A percentile compares a stretch with the other conserved stretches of the same genome.
Conservation (phyloP, 75 land plant species). For the Selaginella tamariscina region DNA sequence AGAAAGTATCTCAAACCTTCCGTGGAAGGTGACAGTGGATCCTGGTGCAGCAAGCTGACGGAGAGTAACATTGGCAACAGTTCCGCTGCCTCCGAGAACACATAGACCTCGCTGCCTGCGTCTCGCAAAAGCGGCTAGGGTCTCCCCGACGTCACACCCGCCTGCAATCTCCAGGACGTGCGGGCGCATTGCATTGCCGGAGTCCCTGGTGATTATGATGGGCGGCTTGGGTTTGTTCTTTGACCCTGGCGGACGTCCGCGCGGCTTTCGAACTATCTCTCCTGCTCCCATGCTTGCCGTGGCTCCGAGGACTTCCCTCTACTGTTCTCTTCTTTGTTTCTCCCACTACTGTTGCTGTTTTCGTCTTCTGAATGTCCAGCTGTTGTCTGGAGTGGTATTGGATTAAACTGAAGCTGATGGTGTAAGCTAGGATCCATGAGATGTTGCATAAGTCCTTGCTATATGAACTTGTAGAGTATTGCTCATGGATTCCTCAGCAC, state of each 20-base stretch:
- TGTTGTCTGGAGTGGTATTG: neutral
- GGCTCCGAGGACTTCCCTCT: neutral
- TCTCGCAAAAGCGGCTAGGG: conserved; percentile 57
- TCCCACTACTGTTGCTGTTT: neutral
- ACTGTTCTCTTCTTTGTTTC: neutral
- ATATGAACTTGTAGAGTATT: too few species aligned
- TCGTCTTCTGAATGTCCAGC: neutral
- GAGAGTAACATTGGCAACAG: conserved; percentile 65
- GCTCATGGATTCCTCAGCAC: too few species aligned
- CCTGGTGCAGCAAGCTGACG: conserved; percentile 71
- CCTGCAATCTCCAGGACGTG: conserved; percentile 68
- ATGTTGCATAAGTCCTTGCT: too few species aligned
- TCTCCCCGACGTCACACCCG: conserved; percentile 67
- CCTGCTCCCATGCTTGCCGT: conserved; percentile 14
- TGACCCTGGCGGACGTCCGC: conserved; percentile 77
- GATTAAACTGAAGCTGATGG: neutral
- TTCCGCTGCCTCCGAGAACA: conserved; percentile 65
- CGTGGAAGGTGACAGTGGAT: conserved; percentile 57
- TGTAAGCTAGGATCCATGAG: neutral
- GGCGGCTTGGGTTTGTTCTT: conserved; percentile 94
- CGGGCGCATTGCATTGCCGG: conserved; percentile 75
- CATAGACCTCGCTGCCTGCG: conserved; percentile 70
- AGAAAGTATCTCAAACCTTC: conserved; percentile 69
- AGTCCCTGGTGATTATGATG: conserved; percentile 73
- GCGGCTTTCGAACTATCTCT: conserved; percentile 30